These are phyloP conservation scores for Lantana camara DNA, from an alignment of 257 asterid genomes.

Conservation along the genomic window DNA sequence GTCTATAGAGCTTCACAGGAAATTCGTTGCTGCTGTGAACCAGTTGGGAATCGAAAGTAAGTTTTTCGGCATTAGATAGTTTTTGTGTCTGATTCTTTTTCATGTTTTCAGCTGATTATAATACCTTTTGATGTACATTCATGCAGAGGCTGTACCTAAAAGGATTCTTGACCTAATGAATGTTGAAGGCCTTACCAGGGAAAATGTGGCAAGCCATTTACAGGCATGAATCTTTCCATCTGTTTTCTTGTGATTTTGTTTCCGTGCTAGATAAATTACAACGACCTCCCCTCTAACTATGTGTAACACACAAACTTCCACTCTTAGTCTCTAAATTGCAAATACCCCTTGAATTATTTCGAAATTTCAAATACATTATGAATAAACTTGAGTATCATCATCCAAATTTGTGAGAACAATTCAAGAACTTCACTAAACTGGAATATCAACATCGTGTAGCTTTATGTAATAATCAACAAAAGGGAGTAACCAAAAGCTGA, in stretches of 20 bases:
- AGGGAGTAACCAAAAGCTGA: too few species aligned
- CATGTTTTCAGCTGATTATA: background rate
- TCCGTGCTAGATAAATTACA: background rate
- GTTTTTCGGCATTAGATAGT: constrained; percentile 18
- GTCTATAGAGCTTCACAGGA: constrained; percentile 65
- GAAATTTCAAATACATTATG: too few species aligned
- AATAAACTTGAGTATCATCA: too few species aligned
- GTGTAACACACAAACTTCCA: too few species aligned
- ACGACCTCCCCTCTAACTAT: too few species aligned
- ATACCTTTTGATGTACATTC: background rate
- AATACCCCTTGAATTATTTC: too few species aligned
- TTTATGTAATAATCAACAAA: too few species aligned
- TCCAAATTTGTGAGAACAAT: too few species aligned
- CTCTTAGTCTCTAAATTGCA: too few species aligned
- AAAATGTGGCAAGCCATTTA: constrained; percentile 77
- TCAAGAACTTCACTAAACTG: too few species aligned
- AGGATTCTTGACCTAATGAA: constrained; percentile 79
- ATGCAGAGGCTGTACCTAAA: constrained; percentile 72
- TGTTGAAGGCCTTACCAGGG: constrained; percentile 65
- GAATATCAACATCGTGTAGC: too few species aligned
- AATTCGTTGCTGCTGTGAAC: constrained; percentile 62
- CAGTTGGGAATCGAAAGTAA: constrained; percentile 69
- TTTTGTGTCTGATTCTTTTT: too few species aligned
- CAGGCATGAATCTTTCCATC: constrained; percentile 41
- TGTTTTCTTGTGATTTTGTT: background rate